These are phyloP conservation scores for Hypoxylon sp. DNA, from an alignment of 2,329 filamentous ascomycete species.

Conservation along the genomic window DNA sequence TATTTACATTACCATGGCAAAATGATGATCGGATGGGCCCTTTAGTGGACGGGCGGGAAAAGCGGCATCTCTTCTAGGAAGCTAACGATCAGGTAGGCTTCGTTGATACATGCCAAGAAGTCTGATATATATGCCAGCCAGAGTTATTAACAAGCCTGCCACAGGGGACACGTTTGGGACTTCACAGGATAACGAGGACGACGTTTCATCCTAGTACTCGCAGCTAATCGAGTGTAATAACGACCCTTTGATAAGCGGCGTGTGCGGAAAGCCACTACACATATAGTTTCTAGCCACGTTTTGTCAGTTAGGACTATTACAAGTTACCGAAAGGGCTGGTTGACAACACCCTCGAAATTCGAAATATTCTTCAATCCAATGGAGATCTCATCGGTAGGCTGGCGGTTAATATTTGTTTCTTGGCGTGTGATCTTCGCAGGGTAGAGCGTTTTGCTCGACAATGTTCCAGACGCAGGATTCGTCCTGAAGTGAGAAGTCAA, in stretches of 20 bases:
- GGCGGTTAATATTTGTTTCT: constrained; percentile 43
- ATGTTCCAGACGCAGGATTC: constrained; percentile 45
- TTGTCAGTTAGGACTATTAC: constrained; percentile 26
- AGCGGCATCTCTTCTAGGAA: constrained; percentile 32
- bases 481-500: constrained; percentile 38
- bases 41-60: constrained; percentile 35
- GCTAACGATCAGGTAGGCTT: constrained; percentile 27
- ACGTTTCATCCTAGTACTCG: constrained; percentile 45
- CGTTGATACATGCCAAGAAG: constrained; percentile 29
- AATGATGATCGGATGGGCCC: constrained; percentile 26
- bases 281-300: constrained; percentile 32
- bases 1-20: constrained; percentile 23
- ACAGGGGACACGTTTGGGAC: constrained; percentile 34
- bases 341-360: constrained; percentile 36
- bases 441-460: constrained; percentile 38
- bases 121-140: constrained; percentile 10
- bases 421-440: constrained; percentile 46
- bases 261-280: constrained; percentile 15
- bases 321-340: constrained; percentile 29
- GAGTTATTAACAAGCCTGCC: constrained; percentile 29
- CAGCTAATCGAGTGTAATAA: constrained; percentile 10
- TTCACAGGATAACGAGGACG: constrained; percentile 32
- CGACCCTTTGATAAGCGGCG: constrained; percentile 12
- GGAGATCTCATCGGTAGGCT: constrained; percentile 36
- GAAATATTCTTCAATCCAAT: constrained; percentile 41